Evolutionary conservation across 140 eudicot species (phyloP).

Genomic region (Anethum foeniculum): DNA sequence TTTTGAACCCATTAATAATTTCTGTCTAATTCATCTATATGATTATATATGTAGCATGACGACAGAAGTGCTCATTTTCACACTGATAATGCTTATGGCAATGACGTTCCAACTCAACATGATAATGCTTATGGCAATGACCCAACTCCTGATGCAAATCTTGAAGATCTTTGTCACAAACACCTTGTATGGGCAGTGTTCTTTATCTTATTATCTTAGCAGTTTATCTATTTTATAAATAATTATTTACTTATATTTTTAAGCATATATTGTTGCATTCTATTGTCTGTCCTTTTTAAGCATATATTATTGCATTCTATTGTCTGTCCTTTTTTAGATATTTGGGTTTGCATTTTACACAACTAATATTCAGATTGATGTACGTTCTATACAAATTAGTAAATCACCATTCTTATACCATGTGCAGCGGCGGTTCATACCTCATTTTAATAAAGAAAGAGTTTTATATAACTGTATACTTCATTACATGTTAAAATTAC

Average conservation of each 20-base stretch:
- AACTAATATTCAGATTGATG: neutral
- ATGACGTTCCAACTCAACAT: conserved; percentile 33
- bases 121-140: conserved; percentile 36
- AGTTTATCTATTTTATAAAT: neutral
- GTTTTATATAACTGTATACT: neutral
- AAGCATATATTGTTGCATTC: neutral
- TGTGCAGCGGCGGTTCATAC: neutral
- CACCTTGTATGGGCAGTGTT: conserved; percentile 44
- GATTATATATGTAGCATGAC: conserved; percentile 35
- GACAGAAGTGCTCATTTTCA: conserved; percentile 30
- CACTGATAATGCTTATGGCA: conserved; percentile 26
- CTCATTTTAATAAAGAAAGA: neutral
- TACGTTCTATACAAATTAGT: neutral
- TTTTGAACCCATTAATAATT: neutral
- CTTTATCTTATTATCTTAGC: neutral
- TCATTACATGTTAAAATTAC: neutral
- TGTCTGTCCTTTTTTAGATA: neutral
- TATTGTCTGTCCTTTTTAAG: neutral
- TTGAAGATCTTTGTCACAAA: conserved; percentile 88
- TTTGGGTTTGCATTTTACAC: neutral
- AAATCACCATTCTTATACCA: neutral
- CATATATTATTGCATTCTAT: neutral
- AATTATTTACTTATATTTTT: too few species aligned
- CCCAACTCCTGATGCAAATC: conserved; percentile 50
- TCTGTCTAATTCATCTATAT: conserved; percentile 5